Evolutionary conservation across 2,329 filamentous ascomycete species (phyloP), one percentile per base, ranked within the genome.

Genomic region (Fusarium musae): DNA sequence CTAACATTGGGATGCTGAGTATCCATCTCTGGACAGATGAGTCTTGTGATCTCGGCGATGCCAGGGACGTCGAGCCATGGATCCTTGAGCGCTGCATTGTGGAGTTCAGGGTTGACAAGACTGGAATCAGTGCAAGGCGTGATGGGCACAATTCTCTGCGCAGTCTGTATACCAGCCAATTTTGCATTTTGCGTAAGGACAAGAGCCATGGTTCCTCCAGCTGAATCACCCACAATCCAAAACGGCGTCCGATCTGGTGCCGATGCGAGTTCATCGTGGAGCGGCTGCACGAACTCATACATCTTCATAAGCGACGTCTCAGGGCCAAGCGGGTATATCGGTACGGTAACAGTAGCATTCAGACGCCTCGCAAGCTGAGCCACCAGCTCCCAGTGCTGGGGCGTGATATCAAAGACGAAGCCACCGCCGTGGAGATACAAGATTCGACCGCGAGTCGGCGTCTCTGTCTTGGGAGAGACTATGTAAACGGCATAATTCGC

Each of bases 351-450:
- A 17, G 78, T 71, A 49, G 80, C 80, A 70, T 80, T 75, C 37
- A 81, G 69, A 4, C 78, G 76, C 61, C 78, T 70, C 3, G 79
- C 78, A 37, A 81, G 70, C 47, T 69, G 59, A 9, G 75, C 75
- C 37, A 77, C 72, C 26, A 81, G 44, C 42, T 64, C 58, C 80
- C 80, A 82, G n/a, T 82, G 80, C 62, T 69, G 63, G 6, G 54
- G 57, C 1, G 59, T 61, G 46, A 81, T 78, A 39, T 78, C 79
- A 59, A 80, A 79, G 63, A 81, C 70, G 56, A 80, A 77, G 50
- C 73, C 74, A 28, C 80, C 80, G 53, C 80, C 80, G 49, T 81
- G 80, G 28, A 79, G 71, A 57, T 80, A 81, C 40, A 81, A 60
- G 43, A 81, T 76, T 21, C 78, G 79, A 4, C 74, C 77, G 39